phyloP scores from a whole-genome alignment of 208 protist species.

The Leptomonas pyrrhocoris region DNA sequence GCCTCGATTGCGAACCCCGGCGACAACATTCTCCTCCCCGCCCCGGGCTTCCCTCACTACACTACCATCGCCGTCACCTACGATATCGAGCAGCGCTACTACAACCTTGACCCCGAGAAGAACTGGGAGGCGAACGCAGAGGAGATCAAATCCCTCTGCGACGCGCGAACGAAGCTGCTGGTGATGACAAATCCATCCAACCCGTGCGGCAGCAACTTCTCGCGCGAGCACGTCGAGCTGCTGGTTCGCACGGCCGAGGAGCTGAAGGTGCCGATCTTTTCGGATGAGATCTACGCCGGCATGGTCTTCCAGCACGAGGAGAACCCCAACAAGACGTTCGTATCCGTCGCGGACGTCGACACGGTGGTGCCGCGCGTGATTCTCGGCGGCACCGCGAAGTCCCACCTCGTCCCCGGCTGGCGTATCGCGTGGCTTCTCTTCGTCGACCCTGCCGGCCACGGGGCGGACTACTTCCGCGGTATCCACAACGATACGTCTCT shows the following conservation, averaged over 20 bases:
- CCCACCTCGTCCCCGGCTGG: conserved; percentile 92
- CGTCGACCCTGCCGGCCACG: conserved; percentile 60
- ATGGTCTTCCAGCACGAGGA: conserved; percentile 86
- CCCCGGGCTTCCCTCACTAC: conserved; percentile 94
- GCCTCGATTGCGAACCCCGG: conserved; percentile 71
- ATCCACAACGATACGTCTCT: conserved; percentile 55
- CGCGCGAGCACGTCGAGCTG: conserved; percentile 67
- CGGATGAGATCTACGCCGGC: conserved; percentile 96
- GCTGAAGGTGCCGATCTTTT: conserved; percentile 86
- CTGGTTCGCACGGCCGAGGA: conserved; percentile 80
- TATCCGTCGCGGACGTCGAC: conserved; percentile 79
- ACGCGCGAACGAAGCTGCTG: conserved; percentile 84
- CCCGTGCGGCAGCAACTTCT: conserved; percentile 93
- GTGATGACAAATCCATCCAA: conserved; percentile 96
- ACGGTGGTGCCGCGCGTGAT: conserved; percentile 82
- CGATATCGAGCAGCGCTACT: conserved; percentile 74
- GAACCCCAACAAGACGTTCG: conserved; percentile 48
- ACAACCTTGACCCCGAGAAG: conserved; percentile 78
- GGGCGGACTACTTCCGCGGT: conserved; percentile 37
- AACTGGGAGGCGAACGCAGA: conserved; percentile 91
- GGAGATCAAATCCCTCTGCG: conserved; percentile 67
- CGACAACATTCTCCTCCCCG: conserved; percentile 91
- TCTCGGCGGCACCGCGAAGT: conserved; percentile 91
- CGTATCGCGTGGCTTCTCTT: conserved; percentile 88
- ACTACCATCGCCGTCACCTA: conserved; percentile 77